Base-by-base conservation (phyloP, 1,284 basidiomycete genomes). In the Sanghuangporus baumii region DNA sequence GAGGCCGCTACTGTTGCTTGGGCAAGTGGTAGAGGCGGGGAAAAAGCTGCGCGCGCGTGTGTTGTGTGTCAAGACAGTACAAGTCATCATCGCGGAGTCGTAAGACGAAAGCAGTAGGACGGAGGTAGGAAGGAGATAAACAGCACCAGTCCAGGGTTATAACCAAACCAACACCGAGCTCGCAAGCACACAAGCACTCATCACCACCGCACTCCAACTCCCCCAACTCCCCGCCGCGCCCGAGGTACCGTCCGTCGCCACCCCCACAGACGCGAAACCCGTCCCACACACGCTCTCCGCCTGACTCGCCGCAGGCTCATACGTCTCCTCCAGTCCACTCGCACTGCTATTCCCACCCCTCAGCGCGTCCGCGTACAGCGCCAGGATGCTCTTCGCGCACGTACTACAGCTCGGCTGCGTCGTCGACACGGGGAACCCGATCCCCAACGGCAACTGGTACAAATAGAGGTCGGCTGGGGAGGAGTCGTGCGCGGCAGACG, bases 401-500 rank as follows among this genome's bases (percentile, higher is more conserved):
- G 76, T 62, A 2, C 81, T 84, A 70, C 88, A 91, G 20, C 79
- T 78, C 23, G 79, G 79, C 18, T 67, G 71, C 14, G 81, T 77
- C 20, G 72, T 71, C 60, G 76, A 74, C 11, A 54, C 52, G 8
- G 85, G 84, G 1, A 89, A 73, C 9, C 67, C 62, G 16, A 76
- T 73, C 9, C 86, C 87, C 8, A 86, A 78, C 1, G 86, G 84
- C 6, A 91, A 76, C 47, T 77, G 72, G 75, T 89, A 92, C 70
- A 84, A 82, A 74, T 85, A 90, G 14, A 85, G 71, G 70, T 88
- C 87, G 8, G 83, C 78, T 0, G 86, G 81, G 64, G 82, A 81
- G 4, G 76, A 37, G 64, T 76, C 76, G 46, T 72, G 76, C 6
- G 81, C 80, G 34, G 89, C 88, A 64, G 83, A 78, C 61, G 90